Evolutionary conservation across 495 filamentous ascomycete genomes (phyloP).

Genomic region (Evernia prunastri): DNA sequence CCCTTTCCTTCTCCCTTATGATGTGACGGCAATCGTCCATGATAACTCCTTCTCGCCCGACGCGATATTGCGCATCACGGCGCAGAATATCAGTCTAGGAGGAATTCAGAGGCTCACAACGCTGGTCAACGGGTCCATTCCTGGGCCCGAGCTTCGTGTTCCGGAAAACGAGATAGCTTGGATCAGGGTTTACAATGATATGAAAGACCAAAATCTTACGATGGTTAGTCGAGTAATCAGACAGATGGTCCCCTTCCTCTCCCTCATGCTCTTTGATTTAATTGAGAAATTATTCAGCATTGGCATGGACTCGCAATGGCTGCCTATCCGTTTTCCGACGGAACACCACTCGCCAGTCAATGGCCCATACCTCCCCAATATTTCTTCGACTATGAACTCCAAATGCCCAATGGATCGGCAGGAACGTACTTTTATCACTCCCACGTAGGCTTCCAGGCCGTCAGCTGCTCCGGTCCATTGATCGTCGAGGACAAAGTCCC

Average conservation of each 20-base stretch:
- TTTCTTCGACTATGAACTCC: constrained; percentile 1
- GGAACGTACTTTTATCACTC: constrained; percentile 2
- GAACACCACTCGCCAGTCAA: constrained; percentile 5
- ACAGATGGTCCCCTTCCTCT: neutral
- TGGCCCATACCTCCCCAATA: neutral
- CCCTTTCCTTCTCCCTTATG: neutral
- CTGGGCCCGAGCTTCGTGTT: constrained; percentile 1
- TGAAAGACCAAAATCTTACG: neutral
- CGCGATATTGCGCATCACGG: neutral
- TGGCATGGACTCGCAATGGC: constrained; percentile 6
- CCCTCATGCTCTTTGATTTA: neutral
- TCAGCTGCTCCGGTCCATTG: constrained; percentile 1
- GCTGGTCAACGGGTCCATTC: neutral
- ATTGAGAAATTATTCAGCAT: neutral
- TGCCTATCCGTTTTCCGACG: neutral
- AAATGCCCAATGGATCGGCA: constrained; percentile 3
- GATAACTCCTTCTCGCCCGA: neutral
- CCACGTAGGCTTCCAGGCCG: neutral
- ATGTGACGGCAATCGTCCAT: neutral
- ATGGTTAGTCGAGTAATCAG: neutral
- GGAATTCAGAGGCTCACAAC: neutral
- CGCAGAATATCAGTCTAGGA: neutral
- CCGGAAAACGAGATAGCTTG: neutral
- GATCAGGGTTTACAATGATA: constrained; percentile 3
- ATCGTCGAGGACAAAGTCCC: neutral